Evolutionary conservation across 257 asterid genomes (phyloP), one percentile per base, ranked within the genome.

Genomic region (Asclepias syriaca): DNA sequence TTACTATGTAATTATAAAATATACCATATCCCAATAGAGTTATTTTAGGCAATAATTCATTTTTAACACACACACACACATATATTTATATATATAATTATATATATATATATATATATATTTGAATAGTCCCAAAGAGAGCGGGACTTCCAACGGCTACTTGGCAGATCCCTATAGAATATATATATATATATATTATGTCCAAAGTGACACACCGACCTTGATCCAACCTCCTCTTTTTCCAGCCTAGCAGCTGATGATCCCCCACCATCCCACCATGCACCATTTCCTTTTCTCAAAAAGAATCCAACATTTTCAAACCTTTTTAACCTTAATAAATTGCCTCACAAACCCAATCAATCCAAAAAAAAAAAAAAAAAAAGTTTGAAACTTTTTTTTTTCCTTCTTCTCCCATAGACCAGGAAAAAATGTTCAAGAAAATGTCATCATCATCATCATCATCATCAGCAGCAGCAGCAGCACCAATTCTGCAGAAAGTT

Each of bases 381-480:
- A 46, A 46, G 6, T n/a, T 5, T 45, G 15, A 68, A 24, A 32
- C 24, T 48, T 12, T 3, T 15, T 63, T 34, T 22, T 1, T 58
- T 37, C 32, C 32, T n/a, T 37, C 5, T 55, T 11, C 56, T 5
- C 9, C 43, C n/a, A 34, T 34, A 34, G 39, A 34, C 5, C 54
- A n/a, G 54, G 18, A 18, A 53, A 53, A 3, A 49, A 90, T 88
- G 93, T 79, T 82, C 75, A 85, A 32, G 79, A 85, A 82, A 72
- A 82, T 66, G 68, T 34, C 39, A 3, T 3, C 39, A 34, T 3
- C 39, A 34, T 3, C 85, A n/a, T 34, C 39, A 3, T 3, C 39
- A 34, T 3, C 39, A 34, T 3, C 85, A n/a, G n/a, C n/a, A n/a
- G n/a, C n/a, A 40, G 1, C 48, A 43, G 48, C 48, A 43, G 11